Evolutionary conservation across 73 alveolate genomes (phyloP).

Genomic region (Stentor roeselii): DNA sequence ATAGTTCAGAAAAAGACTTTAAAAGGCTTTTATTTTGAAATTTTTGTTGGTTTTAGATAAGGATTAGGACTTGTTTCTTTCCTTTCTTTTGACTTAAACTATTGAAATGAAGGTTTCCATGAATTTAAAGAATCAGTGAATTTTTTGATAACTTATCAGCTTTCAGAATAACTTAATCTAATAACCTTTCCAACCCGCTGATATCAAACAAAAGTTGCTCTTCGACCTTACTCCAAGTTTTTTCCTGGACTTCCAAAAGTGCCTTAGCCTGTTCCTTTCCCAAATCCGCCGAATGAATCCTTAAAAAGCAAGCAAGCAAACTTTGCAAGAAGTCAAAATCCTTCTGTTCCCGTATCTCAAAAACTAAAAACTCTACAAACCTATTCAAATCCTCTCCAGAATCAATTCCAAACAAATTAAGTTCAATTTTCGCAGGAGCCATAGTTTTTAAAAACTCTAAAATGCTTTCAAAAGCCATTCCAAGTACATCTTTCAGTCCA

Average conservation of each 20-base stretch:
- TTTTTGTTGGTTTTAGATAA: too few species aligned
- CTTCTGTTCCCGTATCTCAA: neutral
- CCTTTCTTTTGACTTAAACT: too few species aligned
- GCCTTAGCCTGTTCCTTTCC: neutral
- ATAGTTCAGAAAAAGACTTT: too few species aligned
- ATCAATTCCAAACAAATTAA: neutral
- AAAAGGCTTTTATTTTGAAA: too few species aligned
- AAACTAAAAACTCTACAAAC: neutral
- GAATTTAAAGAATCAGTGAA: too few species aligned
- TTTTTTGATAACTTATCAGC: too few species aligned
- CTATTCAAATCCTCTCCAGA: neutral
- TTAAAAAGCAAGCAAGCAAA: neutral
- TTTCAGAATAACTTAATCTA: too few species aligned
- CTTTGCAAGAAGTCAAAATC: constrained; percentile 16
- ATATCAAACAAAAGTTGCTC: neutral
- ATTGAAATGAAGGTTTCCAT: too few species aligned
- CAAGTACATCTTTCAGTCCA: neutral
- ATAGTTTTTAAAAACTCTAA: neutral
- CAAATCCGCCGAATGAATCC: neutral
- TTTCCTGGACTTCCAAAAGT: neutral
- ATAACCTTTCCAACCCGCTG: neutral
- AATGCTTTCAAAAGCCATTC: neutral
- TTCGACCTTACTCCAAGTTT: neutral
- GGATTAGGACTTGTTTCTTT: too few species aligned
- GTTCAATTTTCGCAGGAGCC: constrained; percentile 19